phyloP scores from a whole-genome alignment of 73 alveolate species.

The Paramecium sexaurelia region DNA sequence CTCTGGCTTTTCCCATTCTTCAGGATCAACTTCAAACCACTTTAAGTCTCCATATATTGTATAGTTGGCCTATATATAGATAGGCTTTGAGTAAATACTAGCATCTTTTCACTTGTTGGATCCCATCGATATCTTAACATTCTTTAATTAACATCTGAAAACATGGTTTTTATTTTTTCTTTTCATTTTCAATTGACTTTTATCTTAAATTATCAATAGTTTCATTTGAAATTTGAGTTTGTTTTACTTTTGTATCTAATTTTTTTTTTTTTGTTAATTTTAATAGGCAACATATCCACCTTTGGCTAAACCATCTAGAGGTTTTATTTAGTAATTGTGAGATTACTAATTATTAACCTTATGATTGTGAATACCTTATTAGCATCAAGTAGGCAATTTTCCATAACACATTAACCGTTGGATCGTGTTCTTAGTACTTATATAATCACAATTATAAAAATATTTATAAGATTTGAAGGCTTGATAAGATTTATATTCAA shows the following conservation, averaged over 20 bases:
- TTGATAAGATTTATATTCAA: not conserved
- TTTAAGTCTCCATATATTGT: constrained; percentile 27
- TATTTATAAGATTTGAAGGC: constrained; percentile 2
- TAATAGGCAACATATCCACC: constrained; percentile 41
- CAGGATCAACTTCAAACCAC: constrained; percentile 17
- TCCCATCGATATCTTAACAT: constrained; percentile 42
- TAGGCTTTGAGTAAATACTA: not conserved
- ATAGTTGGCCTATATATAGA: constrained; percentile 7
- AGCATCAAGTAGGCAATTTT: not conserved
- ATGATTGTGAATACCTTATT: not conserved
- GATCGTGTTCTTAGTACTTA: not conserved
- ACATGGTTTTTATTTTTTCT: not conserved
- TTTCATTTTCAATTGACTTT: not conserved
- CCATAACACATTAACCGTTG: not conserved
- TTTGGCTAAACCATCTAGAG: not conserved
- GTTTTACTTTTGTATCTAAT: not conserved
- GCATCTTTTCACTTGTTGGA: constrained; percentile 49
- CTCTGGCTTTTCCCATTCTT: not conserved
- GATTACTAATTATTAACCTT: not conserved
- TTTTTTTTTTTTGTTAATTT: not conserved
- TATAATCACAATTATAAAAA: constrained; percentile 2
- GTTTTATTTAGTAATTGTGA: constrained; percentile 1
- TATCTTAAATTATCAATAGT: constrained; percentile 1
- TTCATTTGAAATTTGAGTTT: not conserved
- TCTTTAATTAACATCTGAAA: constrained; percentile 28